These are phyloP conservation scores for Dunaliella salina DNA, from an alignment of 163 green algal genomes.

Conservation along the genomic window DNA sequence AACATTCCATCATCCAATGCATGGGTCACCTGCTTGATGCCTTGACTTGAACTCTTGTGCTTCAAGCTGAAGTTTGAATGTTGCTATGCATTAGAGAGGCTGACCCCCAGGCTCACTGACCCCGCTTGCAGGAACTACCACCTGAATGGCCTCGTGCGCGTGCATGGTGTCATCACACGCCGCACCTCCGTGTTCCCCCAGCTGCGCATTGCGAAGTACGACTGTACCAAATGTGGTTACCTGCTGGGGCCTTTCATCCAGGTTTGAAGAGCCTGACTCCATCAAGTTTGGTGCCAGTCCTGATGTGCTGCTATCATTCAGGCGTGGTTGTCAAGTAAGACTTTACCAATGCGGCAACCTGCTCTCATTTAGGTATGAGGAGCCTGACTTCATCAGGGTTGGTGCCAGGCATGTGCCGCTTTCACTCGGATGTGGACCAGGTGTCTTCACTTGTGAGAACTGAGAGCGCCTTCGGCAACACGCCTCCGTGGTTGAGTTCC, in stretches of 20 bases:
- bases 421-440: too few species aligned
- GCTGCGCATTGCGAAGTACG: constrained; percentile 82
- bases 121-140: constrained; percentile 35
- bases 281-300: background rate
- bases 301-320: background rate
- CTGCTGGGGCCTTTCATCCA: constrained; percentile 84
- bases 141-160: constrained; percentile 83
- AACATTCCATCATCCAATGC: background rate
- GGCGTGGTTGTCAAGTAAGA: constrained; percentile 72
- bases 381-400: background rate
- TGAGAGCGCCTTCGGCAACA: too few species aligned
- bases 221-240: constrained; percentile 85
- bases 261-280: background rate
- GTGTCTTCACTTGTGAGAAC: too few species aligned
- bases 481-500: too few species aligned
- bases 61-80: background rate
- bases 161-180: constrained; percentile 91
- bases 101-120: background rate
- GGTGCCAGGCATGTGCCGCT: background rate
- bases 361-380: constrained; percentile 65
- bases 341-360: constrained; percentile 83
- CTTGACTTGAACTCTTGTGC: background rate
- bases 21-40: background rate
- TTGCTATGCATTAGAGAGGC: background rate
- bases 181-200: constrained; percentile 95